Conservation (phyloP, 1,284 basidiomycete genomes). For the Erythrobasidium hasegawianum region DNA sequence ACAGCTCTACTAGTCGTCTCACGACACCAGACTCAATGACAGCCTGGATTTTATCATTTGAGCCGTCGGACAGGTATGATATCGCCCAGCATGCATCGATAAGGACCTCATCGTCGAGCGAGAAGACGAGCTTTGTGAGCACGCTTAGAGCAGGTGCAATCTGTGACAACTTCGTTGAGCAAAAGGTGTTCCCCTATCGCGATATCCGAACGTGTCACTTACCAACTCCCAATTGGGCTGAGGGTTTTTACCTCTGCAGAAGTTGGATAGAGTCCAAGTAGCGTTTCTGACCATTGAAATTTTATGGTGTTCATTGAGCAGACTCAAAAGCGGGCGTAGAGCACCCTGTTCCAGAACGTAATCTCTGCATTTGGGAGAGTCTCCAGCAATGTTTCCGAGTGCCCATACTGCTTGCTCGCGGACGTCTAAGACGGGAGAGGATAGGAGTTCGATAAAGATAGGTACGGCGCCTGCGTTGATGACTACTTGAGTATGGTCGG, state of each 20-base stretch:
- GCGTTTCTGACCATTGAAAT: constrained; percentile 95
- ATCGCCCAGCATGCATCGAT: constrained; percentile 99
- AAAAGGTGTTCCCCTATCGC: no score
- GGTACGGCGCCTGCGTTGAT: constrained; percentile 92
- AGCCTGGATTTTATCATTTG: constrained; percentile 99
- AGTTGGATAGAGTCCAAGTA: constrained; percentile 97
- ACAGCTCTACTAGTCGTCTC: constrained; percentile 91
- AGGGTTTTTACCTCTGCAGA: constrained; percentile 92
- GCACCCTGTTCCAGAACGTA: constrained; percentile 61
- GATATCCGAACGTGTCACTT: constrained; percentile 38
- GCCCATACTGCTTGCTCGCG: constrained; percentile 97
- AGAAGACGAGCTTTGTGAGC: constrained; percentile 97
- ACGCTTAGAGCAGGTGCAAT: constrained; percentile 95
- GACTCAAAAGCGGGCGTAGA: constrained; percentile 54
- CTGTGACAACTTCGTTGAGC: no score
- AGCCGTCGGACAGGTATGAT: constrained; percentile 97
- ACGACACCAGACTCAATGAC: constrained; percentile 99
- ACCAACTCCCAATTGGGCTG: constrained; percentile 94
- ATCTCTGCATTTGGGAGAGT: constrained; percentile 89
- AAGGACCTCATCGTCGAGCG: constrained; percentile 96
- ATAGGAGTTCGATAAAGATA: constrained; percentile 92
- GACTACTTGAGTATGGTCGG: constrained; percentile 96
- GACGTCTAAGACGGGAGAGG: constrained; percentile 69
- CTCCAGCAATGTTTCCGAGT: constrained; percentile 91
- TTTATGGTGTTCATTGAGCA: constrained; percentile 69